Base-by-base conservation (phyloP, 2,329 filamentous ascomycete genomes). In the Fusarium fujikuroi region DNA sequence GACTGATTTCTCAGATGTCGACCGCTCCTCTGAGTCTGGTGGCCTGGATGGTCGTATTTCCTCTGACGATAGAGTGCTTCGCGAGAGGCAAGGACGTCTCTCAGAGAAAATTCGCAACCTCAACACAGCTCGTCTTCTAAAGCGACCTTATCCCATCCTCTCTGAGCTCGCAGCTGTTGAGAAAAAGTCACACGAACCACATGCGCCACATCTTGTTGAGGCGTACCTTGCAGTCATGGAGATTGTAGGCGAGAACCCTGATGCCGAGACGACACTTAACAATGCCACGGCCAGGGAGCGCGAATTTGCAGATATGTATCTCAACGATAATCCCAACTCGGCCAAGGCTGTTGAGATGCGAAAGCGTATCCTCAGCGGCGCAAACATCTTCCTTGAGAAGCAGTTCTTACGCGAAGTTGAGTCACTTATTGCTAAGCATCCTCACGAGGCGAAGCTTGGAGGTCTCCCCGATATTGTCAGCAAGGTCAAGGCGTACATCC, bases 401-500 rank as follows among this genome's bases (percentile, higher is more conserved):
- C 89, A 92, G 72, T 98, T 97, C 81, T 91, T 93, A 79, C 86
- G 87, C 54, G 91, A 95, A 74, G 87, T 98, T 42, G 93, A 97
- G 79, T 87, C 86, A 15, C 86, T 93, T 44, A 92, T 99, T 68
- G 87, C 89, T 43, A 97, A 93, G 81, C 94, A 96, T 79, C 95
- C 95, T 5, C 90, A 92, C 62, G 95, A 98, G 79, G 95, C 96
- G 36, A 93, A 93, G 79, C 88, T 97, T 46, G 96, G 96, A 67
- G 96, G 96, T 73, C 90, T 95, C 44, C 96, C 96, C 2, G 94
- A 95, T 61, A 90, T 94, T 28, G 88, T 95, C 74, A 97, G 93
- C 85, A 97, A 97, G 84, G 92, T 98, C 79, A 94, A 94, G 79
- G 96, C 94, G 12, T 99, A 95, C 79, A 94, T 99, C 75, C 91